Conservation (phyloP, 352 stramenopile species). For the Phytophthora syringae region DNA sequence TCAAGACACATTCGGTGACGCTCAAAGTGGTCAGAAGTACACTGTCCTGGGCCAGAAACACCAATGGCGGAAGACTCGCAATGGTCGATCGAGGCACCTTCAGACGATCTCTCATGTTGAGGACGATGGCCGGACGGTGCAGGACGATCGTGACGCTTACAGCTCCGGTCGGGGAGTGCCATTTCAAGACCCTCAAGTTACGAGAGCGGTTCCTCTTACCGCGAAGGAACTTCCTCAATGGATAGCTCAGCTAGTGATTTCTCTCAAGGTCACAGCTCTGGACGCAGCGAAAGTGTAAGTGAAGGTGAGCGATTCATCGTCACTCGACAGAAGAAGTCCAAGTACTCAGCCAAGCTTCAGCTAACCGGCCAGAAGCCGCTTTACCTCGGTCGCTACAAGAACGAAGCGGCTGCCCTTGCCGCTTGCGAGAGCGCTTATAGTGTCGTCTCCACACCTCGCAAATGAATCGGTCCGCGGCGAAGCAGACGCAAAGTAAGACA, state of each 20-base stretch:
- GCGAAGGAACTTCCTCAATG: constrained; percentile 18
- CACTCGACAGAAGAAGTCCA: constrained; percentile 65
- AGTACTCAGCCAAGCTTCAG: constrained; percentile 65
- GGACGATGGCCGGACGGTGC: constrained; percentile 27
- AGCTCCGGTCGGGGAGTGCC: constrained; percentile 23
- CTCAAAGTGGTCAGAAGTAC: constrained; percentile 41
- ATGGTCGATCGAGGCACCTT: constrained; percentile 38
- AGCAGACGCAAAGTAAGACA: neutral
- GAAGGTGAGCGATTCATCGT: constrained; percentile 49
- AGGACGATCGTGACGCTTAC: constrained; percentile 12
- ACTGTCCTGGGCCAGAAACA: constrained; percentile 70
- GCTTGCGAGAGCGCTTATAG: constrained; percentile 66
- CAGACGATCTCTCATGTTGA: constrained; percentile 55
- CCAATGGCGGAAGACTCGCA: constrained; percentile 58
- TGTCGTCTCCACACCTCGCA: constrained; percentile 64
- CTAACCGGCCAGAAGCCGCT: constrained; percentile 69
- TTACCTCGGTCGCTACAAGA: constrained; percentile 74
- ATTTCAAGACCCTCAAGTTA: constrained; percentile 11
- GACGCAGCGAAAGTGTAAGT: constrained; percentile 13
- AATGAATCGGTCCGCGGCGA: constrained; percentile 24
- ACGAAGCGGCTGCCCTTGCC: constrained; percentile 59
- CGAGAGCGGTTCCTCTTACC: constrained; percentile 19
- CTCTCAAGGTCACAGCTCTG: constrained; percentile 17
- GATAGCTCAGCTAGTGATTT: constrained; percentile 29
- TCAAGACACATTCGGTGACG: constrained; percentile 12